Evolutionary conservation across 352 stramenopile genomes (phyloP), one percentile per base, ranked within the genome.

Genomic region (Phytopythium chamaehyphon): DNA sequence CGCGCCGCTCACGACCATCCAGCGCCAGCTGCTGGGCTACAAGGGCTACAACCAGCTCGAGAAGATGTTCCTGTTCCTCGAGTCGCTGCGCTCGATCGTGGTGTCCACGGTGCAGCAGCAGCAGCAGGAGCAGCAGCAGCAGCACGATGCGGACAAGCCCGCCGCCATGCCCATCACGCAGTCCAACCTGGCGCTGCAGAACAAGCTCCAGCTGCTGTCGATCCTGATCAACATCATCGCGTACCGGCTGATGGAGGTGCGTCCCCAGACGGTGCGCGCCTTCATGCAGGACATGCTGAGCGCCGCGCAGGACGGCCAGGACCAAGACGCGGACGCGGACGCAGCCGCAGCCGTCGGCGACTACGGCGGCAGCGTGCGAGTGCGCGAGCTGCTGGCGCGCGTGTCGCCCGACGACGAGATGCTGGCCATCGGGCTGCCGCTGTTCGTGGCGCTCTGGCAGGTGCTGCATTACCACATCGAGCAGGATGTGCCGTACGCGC

Each of bases 21-120:
- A 90, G 55, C 71, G 63, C 1, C 78, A 89, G 42, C 55, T 93
- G 23, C 62, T 93, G 26, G 83, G 83, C 3, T 76, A 93, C 62
- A 93, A 93, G 47, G 83, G 83, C n/a, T 93, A 90, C 77, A 88
- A 86, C 59, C 81, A 91, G 50, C 71, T 93, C 6, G 70, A 90
- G 62, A 88, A 88, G 48, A 93, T 93, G 80, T 91, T 93, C 45
- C 60, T 77, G 59, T 90, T 93, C 45, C 47, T 93, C 55, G 64
- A 79, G 24, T 86, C 78, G n/a, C 86, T 93, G 77, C 76, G 77
- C 16, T 81, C 77, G 15, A 86, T 93, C 53, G 66, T 93, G 26
- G 75, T 70, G 15, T 70, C 76, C 18, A 68, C 81, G 4, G 53
- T 33, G 40, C 18, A 31, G 16, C 46, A 51, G 14, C 57, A 68